Percentiles rank a stretch among this genome's conserved stretches.
Conservation (phyloP, 768 basidiomycete species). For the Tricholomella constricta region DNA sequence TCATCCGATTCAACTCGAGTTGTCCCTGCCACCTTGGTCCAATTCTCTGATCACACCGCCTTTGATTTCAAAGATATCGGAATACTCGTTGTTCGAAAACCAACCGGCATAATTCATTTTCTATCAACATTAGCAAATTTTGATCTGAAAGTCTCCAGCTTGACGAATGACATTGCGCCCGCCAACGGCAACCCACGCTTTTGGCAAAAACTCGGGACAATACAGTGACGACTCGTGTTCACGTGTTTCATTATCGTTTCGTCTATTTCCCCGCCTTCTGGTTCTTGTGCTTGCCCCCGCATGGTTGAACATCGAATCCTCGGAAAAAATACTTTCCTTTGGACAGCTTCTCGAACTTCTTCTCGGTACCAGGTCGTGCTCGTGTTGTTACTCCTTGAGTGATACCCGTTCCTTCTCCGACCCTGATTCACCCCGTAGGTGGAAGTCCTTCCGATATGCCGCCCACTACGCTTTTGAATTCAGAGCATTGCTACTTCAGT, state of each 20-base stretch:
- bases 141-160: neutral
- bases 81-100: too few relatives aligned
- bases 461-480: too few relatives aligned
- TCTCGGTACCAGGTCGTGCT: too few relatives aligned
- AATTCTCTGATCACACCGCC: too few relatives aligned
- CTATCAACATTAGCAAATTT: neutral
- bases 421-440: too few relatives aligned
- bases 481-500: too few relatives aligned
- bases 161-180: neutral
- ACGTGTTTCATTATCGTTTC: neutral
- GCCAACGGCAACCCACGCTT: neutral
- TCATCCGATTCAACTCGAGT: too few relatives aligned
- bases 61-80: too few relatives aligned
- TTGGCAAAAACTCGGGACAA: neutral
- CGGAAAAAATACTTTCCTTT: slow-evolving; percentile 2
- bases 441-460: too few relatives aligned
- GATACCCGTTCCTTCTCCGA: too few relatives aligned
- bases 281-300: neutral
- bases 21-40: too few relatives aligned
- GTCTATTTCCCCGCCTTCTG: slow-evolving; percentile 9
- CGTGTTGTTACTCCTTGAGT: neutral
- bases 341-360: neutral
- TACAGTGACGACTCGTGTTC: neutral
- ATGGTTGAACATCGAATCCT: slow-evolving; percentile 1
- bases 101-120: too few relatives aligned